Percentiles rank a stretch among this genome's conserved stretches.
Conservation (phyloP, 73 alveolate species). For the Tetrahymena malaccensis region DNA sequence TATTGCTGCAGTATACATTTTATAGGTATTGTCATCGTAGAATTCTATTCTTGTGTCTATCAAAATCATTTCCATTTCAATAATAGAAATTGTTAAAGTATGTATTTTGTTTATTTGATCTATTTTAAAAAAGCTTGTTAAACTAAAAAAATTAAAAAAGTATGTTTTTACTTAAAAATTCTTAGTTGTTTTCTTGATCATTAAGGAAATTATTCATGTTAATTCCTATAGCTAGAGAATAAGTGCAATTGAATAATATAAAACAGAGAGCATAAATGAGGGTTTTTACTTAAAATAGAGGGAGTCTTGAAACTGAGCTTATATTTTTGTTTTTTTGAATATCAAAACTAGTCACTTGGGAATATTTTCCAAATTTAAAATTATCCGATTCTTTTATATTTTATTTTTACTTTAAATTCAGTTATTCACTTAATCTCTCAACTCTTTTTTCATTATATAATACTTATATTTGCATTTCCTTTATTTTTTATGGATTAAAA, state of each 20-base stretch:
- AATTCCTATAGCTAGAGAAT: neutral
- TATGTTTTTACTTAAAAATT: neutral
- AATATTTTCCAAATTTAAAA: too few relatives aligned
- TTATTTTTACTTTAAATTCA: too few relatives aligned
- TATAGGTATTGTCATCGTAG: neutral
- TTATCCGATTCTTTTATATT: too few relatives aligned
- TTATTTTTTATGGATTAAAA: neutral
- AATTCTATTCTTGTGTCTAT: neutral
- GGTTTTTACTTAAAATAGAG: neutral
- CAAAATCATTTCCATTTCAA: neutral
- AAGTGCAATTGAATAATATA: neutral
- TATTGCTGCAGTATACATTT: neutral
- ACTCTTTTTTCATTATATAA: neutral
- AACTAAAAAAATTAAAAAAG: too few relatives aligned
- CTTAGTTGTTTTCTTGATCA: neutral
- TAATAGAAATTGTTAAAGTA: neutral
- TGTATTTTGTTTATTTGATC: neutral
- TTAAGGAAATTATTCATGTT: neutral
- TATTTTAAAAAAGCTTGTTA: too few relatives aligned
- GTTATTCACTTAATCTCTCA: neutral
- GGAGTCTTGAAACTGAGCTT: neutral
- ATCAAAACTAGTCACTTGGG: neutral
- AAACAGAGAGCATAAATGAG: neutral
- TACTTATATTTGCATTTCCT: neutral
- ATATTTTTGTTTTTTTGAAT: too few relatives aligned